Percentiles rank a stretch among this genome's conserved stretches.
Evolutionary conservation across 2,329 filamentous ascomycete species (phyloP).

Genomic region (Myrmaecium sp.): DNA sequence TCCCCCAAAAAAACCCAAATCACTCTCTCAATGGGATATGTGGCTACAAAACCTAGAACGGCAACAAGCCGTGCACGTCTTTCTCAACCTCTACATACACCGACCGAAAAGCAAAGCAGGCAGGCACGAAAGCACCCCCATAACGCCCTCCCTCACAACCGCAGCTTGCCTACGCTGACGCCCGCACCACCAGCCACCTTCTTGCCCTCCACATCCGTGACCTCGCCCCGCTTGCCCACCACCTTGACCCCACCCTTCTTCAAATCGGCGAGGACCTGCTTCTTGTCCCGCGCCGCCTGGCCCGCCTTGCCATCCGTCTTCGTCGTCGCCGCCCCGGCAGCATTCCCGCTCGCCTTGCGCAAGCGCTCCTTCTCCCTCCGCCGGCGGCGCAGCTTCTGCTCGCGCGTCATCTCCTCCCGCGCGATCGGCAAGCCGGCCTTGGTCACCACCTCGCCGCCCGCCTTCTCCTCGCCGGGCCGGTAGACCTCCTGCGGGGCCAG

Average conservation of each 20-base stretch:
- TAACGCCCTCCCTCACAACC: too few species aligned
- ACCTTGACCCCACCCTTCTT: constrained; percentile 81
- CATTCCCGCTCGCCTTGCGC: constrained; percentile 45
- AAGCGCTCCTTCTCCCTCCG: constrained; percentile 75
- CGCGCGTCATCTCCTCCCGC: constrained; percentile 71
- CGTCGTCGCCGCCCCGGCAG: constrained; percentile 24
- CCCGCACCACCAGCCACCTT: constrained; percentile 33
- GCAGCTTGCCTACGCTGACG: too few species aligned
- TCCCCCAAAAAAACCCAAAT: too few species aligned
- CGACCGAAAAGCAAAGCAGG: too few species aligned
- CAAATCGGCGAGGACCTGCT: constrained; percentile 46
- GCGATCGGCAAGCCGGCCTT: constrained; percentile 65
- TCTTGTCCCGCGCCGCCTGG: constrained; percentile 42
- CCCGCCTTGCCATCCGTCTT: constrained; percentile 28
- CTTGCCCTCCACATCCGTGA: constrained; percentile 70
- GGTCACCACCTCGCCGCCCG: constrained; percentile 54
- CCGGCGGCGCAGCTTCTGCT: constrained; percentile 63
- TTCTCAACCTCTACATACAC: too few species aligned
- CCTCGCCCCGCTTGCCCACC: constrained; percentile 75
- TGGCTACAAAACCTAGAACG: too few species aligned
- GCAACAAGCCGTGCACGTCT: too few species aligned
- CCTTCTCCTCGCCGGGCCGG: constrained; percentile 52
- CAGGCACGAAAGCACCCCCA: too few species aligned
- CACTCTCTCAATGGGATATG: too few species aligned
- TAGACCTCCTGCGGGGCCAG: constrained; percentile 93